These are phyloP conservation scores for Geotrichum armillariae DNA, from an alignment of 1,139 yeast species.

Conservation along the genomic window DNA sequence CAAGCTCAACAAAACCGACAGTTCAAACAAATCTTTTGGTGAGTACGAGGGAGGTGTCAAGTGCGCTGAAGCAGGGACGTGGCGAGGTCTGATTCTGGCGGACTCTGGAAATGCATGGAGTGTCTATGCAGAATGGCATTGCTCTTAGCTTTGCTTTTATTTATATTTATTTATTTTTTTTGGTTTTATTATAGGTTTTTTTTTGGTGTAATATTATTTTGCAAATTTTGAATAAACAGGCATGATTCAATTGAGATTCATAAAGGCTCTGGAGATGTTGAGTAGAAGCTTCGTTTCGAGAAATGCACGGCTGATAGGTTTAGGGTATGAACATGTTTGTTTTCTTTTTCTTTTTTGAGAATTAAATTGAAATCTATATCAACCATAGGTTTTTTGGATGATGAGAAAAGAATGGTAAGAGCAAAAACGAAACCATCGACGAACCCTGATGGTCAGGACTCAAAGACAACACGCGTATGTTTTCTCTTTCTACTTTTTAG, in stretches of 20 bases:
- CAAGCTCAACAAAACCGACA: slow-evolving; percentile 48
- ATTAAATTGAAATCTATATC: background rate
- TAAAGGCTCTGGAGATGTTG: too few species aligned
- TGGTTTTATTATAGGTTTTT: slow-evolving; percentile 1
- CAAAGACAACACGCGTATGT: too few species aligned
- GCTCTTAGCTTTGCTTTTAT: slow-evolving; percentile 39
- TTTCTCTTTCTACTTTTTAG: too few species aligned
- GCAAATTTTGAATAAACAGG: too few species aligned
- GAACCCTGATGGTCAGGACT: too few species aligned
- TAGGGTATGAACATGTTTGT: background rate
- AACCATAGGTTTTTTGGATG: background rate
- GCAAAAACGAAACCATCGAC: too few species aligned
- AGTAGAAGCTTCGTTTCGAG: too few species aligned
- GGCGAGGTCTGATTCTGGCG: slow-evolving; percentile 81
- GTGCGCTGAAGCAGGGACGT: slow-evolving; percentile 50
- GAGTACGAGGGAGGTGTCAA: slow-evolving; percentile 18
- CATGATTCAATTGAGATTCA: too few species aligned
- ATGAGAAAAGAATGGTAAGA: too few species aligned
- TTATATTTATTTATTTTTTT: background rate
- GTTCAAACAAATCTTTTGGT: slow-evolving; percentile 7
- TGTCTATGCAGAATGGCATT: slow-evolving; percentile 90
- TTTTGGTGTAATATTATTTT: too few species aligned
- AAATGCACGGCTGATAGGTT: background rate
- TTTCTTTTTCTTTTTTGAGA: background rate
- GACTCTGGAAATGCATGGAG: slow-evolving; percentile 85